Conservation (phyloP, 768 basidiomycete species). For the Termitomyces sp. region DNA sequence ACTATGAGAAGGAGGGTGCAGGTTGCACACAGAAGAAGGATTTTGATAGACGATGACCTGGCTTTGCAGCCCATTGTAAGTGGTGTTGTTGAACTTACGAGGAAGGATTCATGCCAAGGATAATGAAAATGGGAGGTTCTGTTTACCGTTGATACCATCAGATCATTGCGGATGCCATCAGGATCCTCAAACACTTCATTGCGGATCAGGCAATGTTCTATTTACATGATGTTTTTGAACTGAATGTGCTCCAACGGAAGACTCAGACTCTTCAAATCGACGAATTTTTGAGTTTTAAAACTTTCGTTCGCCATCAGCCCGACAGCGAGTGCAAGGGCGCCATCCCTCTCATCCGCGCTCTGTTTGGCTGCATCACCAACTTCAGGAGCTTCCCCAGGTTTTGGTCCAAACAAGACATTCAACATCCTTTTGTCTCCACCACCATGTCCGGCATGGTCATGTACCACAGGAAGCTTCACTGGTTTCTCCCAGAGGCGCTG, state of each 20-base stretch:
- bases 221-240: background rate
- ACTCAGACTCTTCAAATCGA: slow-evolving; percentile 27
- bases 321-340: slow-evolving; percentile 40
- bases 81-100: background rate
- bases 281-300: slow-evolving; percentile 38
- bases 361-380: slow-evolving; percentile 39
- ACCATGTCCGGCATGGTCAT: slow-evolving; percentile 40
- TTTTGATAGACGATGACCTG: slow-evolving; percentile 15
- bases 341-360: slow-evolving; percentile 42
- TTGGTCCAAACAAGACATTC: slow-evolving; percentile 40
- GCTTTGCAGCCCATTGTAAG: slow-evolving; percentile 14
- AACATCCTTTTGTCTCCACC: slow-evolving; percentile 45
- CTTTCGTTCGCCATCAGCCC: slow-evolving; percentile 45
- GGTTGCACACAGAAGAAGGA: slow-evolving; percentile 14
- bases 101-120: too few relatives aligned
- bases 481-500: slow-evolving; percentile 40
- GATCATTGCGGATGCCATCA: too few relatives aligned
- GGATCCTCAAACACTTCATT: too few relatives aligned
- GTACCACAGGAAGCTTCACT: slow-evolving; percentile 31
- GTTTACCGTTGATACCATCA: too few relatives aligned
- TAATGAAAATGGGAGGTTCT: too few relatives aligned
- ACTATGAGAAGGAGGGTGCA: slow-evolving; percentile 19
- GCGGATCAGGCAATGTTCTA: too few relatives aligned
- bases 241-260: slow-evolving; percentile 17
- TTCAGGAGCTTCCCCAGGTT: slow-evolving; percentile 33